Evolutionary conservation across 2,329 filamentous ascomycete genomes (phyloP), one percentile per base, ranked within the genome.

Genomic region (Clarireedia hainanense): DNA sequence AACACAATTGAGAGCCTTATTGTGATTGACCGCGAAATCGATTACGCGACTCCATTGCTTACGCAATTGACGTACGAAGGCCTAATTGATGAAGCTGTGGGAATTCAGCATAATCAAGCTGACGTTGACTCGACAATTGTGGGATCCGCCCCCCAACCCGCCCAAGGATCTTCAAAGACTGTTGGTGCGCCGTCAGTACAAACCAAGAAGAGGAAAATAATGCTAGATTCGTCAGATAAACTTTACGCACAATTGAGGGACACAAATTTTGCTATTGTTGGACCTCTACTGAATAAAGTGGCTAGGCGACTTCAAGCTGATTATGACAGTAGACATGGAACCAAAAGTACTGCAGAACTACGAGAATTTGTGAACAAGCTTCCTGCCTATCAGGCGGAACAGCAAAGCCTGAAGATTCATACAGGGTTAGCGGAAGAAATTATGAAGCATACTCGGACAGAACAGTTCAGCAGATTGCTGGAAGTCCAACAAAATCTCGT

Each of bases 31-130:
- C 88, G 94, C 50, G 91, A 96, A 69, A 87, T 96, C 55, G 94
- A 99, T 70, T 91, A 94, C 66, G 89, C 92, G 15, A 96, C 94
- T 1, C 86, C 88, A 0, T 78, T 99, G 15, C 84, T 99, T 53
- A 97, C 92, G 0, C 94, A 99, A 69, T 76, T 99, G 59, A 99
- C 94, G 1, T 99, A 99, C 67, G 92, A 99, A 73, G 94, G 94
- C 3, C 77, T 99, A 26, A 86, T 99, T 53, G 95, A 99, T 67
- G 94, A 99, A 69, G 80, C 94, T 15, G 95, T 95, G 68, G 86
- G 88, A 34, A 95, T 99, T 59, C 83, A 89, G 61, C 88, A 96
- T 67, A 97, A 95, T 67, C 91, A 95, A 69, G 86, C 89, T 39
- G 94, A 97, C 68, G 84, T 97, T 23, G 92, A 97, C 68, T 89